Evolutionary conservation across 306 rosid genomes (phyloP).

Genomic region (Cucurbita moschata): DNA sequence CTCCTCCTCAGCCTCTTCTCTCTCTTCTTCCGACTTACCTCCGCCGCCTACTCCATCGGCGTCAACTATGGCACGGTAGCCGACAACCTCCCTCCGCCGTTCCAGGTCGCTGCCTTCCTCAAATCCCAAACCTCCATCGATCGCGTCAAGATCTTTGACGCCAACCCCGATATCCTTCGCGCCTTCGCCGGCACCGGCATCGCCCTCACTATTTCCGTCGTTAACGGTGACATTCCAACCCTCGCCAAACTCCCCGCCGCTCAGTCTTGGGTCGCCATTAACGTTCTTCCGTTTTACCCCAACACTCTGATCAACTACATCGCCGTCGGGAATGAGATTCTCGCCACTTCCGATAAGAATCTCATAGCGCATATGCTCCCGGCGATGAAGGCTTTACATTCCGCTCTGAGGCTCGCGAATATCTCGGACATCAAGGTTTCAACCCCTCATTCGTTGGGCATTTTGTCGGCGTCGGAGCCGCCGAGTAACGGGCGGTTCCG

Average conservation of each 20-base stretch:
- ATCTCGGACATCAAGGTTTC: constrained; percentile 35
- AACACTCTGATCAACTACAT: constrained; percentile 37
- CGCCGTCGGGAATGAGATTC: constrained; percentile 77
- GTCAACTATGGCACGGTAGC: constrained; percentile 83
- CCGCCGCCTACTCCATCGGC: constrained; percentile 36
- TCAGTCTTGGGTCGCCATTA: constrained; percentile 39
- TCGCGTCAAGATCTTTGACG: constrained; percentile 60
- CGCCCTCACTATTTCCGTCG: constrained; percentile 43
- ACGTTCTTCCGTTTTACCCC: constrained; percentile 49
- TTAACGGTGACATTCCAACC: constrained; percentile 47
- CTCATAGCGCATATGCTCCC: constrained; percentile 61
- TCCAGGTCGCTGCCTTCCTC: constrained; percentile 54
- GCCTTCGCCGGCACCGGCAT: constrained; percentile 56
- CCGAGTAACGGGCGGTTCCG: constrained; percentile 60
- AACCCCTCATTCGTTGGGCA: constrained; percentile 71
- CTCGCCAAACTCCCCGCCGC: constrained; percentile 49
- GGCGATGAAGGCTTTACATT: constrained; percentile 45
- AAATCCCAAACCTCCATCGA: constrained; percentile 55
- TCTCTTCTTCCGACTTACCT: not conserved
- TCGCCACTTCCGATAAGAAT: constrained; percentile 63
- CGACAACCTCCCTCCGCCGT: constrained; percentile 57
- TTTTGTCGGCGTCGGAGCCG: constrained; percentile 46
- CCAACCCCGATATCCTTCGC: constrained; percentile 47
- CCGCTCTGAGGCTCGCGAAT: constrained; percentile 40
- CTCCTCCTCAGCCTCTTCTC: constrained; percentile 4